A percentile compares a stretch with the other conserved stretches of the same genome.
Conservation (phyloP, 768 basidiomycete species). For the Podaxis pistillaris region DNA sequence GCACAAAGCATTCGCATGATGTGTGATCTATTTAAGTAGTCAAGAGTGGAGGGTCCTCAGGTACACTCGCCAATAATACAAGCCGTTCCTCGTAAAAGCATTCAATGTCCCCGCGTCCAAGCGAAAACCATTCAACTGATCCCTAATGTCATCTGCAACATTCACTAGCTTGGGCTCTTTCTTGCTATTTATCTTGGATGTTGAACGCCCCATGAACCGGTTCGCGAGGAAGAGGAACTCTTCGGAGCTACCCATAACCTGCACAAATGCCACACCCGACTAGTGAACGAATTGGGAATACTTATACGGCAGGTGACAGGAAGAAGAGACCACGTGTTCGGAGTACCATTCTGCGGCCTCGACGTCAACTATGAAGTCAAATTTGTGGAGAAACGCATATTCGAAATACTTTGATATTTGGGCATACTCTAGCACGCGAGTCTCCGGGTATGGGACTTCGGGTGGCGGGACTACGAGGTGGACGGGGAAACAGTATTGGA, state of each 20-base stretch:
- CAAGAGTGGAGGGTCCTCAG: slow-evolving; percentile 58
- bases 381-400: slow-evolving; percentile 69
- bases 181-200: slow-evolving; percentile 50
- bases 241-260: slow-evolving; percentile 74
- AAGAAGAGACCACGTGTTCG: slow-evolving; percentile 82
- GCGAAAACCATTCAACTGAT: slow-evolving; percentile 65
- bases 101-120: slow-evolving; percentile 49
- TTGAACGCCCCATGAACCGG: slow-evolving; percentile 72
- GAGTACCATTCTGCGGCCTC: slow-evolving; percentile 79
- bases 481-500: slow-evolving; percentile 88
- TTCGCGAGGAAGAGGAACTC: slow-evolving; percentile 93
- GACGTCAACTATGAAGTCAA: slow-evolving; percentile 82
- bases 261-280: slow-evolving; percentile 86
- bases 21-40: slow-evolving; percentile 28
- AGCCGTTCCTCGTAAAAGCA: slow-evolving; percentile 76
- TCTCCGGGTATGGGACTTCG: slow-evolving; percentile 60
- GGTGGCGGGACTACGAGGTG: slow-evolving; percentile 76
- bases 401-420: slow-evolving; percentile 77
- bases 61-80: slow-evolving; percentile 38
- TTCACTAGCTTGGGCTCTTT: slow-evolving; percentile 56
- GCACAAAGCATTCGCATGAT: not conserved
- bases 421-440: slow-evolving; percentile 63
- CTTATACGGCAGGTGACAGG: slow-evolving; percentile 72
- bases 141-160: slow-evolving; percentile 61
- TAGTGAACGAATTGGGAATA: slow-evolving; percentile 95